Conservation (phyloP, 192 early-diverging fungal species). For the Funneliformis geosporum region DNA sequence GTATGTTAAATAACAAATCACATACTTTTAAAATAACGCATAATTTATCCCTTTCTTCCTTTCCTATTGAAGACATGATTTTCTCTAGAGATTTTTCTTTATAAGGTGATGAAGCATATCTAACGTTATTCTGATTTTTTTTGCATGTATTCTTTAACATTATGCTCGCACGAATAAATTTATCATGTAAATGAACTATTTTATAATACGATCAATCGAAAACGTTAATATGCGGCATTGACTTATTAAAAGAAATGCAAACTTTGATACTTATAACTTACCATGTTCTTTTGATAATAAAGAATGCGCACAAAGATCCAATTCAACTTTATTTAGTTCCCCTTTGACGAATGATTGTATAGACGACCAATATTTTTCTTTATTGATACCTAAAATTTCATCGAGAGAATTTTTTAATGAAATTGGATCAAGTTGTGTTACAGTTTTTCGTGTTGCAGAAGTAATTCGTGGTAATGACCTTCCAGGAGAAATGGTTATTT, state of each 20-base stretch:
- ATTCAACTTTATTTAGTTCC: background rate
- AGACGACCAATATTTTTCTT: background rate
- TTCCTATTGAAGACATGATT: background rate
- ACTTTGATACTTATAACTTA: background rate
- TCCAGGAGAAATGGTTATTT: background rate
- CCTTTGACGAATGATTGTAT: slow-evolving; percentile 8
- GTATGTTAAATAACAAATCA: no score
- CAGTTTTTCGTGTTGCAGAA: background rate
- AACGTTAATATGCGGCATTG: background rate
- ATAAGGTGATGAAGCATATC: background rate
- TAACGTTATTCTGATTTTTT: background rate
- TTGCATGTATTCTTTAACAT: background rate
- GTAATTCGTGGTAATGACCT: background rate
- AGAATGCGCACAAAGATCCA: background rate
- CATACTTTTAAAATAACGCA: background rate
- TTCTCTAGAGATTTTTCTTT: background rate
- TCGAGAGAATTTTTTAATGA: background rate
- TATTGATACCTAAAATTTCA: background rate
- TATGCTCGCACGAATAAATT: slow-evolving; percentile 10
- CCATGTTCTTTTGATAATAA: background rate
- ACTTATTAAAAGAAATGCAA: background rate
- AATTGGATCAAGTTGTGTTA: background rate
- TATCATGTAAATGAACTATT: slow-evolving; percentile 17
- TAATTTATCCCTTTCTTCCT: slow-evolving; percentile 15
- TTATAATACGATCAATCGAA: background rate